phyloP scores from a whole-genome alignment of 345 rosid genomes.

The Lepidium sativum region DNA sequence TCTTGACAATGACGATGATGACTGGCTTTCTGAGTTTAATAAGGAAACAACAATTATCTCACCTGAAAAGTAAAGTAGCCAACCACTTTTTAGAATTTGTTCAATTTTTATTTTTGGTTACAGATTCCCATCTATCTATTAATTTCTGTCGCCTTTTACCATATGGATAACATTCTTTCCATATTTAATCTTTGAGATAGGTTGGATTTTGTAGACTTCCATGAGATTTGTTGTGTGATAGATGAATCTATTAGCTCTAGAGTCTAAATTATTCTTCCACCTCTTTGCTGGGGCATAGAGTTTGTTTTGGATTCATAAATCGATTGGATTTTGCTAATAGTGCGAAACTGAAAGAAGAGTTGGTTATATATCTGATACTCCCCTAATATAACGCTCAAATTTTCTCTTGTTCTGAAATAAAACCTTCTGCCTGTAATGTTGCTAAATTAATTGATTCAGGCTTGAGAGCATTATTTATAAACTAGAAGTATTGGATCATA shows the following conservation, averaged over 20 bases:
- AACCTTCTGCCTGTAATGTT: background rate
- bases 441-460: conserved; percentile 33
- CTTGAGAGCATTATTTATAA: conserved; percentile 69
- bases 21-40: conserved; percentile 69
- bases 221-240: background rate
- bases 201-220: background rate
- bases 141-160: background rate
- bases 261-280: background rate
- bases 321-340: background rate
- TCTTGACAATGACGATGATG: conserved; percentile 96
- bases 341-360: background rate
- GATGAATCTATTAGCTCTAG: background rate
- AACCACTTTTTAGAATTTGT: background rate
- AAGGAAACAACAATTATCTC: conserved; percentile 46
- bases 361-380: background rate
- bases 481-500: conserved; percentile 91
- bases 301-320: background rate
- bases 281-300: background rate
- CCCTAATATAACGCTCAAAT: background rate
- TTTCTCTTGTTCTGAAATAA: background rate
- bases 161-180: background rate
- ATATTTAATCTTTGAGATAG: background rate
- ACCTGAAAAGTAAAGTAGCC: conserved; percentile 46
- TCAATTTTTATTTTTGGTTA: background rate
- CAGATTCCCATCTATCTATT: background rate